A percentile compares a stretch with the other conserved stretches of the same genome.
Conservation (phyloP, 116 monocot species). For the Thalassia testudinum region DNA sequence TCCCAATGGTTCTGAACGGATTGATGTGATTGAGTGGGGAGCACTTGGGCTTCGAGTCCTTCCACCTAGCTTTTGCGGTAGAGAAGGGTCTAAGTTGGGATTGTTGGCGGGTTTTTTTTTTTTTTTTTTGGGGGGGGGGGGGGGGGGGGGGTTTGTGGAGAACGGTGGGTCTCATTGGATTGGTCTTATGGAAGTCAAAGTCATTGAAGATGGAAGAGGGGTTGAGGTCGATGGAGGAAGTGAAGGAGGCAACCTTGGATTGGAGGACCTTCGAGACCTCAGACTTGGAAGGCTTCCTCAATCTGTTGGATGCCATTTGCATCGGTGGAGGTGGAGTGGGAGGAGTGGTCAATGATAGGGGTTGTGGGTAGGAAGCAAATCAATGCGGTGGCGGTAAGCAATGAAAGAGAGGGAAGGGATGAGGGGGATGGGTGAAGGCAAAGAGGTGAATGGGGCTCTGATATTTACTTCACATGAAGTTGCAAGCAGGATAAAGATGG, state of each 20-base stretch:
- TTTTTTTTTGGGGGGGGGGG: no score
- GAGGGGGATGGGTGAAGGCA: no score
- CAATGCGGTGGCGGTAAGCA: no score
- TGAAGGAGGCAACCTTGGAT: constrained; percentile 74
- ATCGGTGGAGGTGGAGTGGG: not conserved
- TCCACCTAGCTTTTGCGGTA: not conserved
- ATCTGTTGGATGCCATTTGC: constrained; percentile 5
- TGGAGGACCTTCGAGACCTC: constrained; percentile 33
- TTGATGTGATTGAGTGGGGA: constrained; percentile 17
- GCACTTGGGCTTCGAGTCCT: constrained; percentile 4
- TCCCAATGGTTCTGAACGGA: constrained; percentile 1
- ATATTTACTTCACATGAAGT: no score
- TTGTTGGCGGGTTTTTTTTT: not conserved
- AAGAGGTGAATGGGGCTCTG: no score
- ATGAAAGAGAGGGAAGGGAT: no score
- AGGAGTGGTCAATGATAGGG: no score
- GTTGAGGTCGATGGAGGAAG: constrained; percentile 60
- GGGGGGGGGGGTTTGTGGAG: constrained; percentile 1
- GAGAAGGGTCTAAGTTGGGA: not conserved
- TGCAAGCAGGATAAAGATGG: no score
- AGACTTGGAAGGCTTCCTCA: constrained; percentile 3
- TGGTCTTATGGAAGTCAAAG: constrained; percentile 66
- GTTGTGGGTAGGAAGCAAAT: no score
- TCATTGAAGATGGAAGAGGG: constrained; percentile 60
- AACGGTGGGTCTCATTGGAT: constrained; percentile 23